Conservation (phyloP, 2,329 filamentous ascomycete genomes). For the Diaporthe australafricana region DNA sequence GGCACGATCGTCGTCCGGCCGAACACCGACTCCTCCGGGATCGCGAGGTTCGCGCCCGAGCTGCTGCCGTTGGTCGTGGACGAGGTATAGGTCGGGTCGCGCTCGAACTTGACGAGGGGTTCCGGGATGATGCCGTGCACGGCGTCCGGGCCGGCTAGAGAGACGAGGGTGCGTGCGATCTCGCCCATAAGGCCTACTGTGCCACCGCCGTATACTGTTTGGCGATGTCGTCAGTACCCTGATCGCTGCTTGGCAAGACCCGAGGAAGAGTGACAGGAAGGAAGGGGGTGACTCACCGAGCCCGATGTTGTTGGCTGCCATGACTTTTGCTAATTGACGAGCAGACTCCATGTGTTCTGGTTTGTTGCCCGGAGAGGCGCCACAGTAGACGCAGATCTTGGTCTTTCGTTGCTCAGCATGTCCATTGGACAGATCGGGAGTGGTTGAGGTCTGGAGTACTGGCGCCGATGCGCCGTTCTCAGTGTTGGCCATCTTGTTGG, state of each 20-base stretch:
- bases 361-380: constrained; percentile 78
- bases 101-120: constrained; percentile 84
- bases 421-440: constrained; percentile 42
- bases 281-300: constrained; percentile 66
- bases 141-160: constrained; percentile 80
- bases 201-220: constrained; percentile 88
- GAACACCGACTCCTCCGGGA: constrained; percentile 75
- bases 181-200: constrained; percentile 97
- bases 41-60: constrained; percentile 57
- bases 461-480: constrained; percentile 54
- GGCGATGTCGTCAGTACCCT: constrained; percentile 12
- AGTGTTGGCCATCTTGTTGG: constrained; percentile 47
- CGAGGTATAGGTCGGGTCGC: constrained; percentile 65
- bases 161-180: constrained; percentile 85
- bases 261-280: constrained; percentile 23
- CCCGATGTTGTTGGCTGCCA: constrained; percentile 81
- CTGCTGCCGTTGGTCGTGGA: constrained; percentile 54
- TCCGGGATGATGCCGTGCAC: constrained; percentile 96
- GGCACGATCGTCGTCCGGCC: constrained; percentile 88
- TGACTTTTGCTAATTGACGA: constrained; percentile 75
- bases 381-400: constrained; percentile 95
- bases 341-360: constrained; percentile 84
- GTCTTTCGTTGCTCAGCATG: constrained; percentile 55
- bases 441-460: constrained; percentile 46
- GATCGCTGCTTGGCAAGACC: background rate